Base-by-base conservation (phyloP, 331 rosid species). In the Prunus yedoensis region DNA sequence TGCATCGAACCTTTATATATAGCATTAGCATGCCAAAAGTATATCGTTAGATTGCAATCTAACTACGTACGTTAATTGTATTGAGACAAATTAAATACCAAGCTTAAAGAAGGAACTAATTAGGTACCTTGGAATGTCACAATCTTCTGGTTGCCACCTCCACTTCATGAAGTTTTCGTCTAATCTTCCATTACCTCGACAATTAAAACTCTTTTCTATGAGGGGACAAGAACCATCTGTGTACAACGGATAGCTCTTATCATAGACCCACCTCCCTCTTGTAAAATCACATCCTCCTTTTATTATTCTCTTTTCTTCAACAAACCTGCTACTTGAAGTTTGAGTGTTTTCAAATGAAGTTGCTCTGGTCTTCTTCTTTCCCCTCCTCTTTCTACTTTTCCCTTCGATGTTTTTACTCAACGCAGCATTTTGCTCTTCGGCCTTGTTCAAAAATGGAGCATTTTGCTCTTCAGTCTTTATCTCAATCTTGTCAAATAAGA, bases 151-250 rank as follows among this genome's bases (percentile, higher is more conserved):
- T 17, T 89, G 91, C 99, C 99, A 94, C 82, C 91, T 89, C 96
- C 89, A 89, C 75, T 89, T 92, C 66, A 82, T 79, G 85, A 83
- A 94, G 56, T 79, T 82, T 64, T 87, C 85, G 68, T 94, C 96
- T 75, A 78, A 73, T 78, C 99, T 94, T 75, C 99, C 99, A 80
- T 92, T 94, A 1, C 89, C 91, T 45, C 75, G 82, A 61, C 99
- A 94, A 83, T 94, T 88, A 73, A 92, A 92, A 54, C 96, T 97
- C 81, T 94, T 97, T 71, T 94, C 99, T 68, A 94, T 87, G 66
- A 87, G 89, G 78, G 95, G 87, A 79, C 97, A 94, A 0, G 96
- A 89, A 75, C 10, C 76, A 81, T 80, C 83, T 41, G 79, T 51
- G 78, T 94, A 94, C 79, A 88, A 73, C 43, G 92, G 96, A 49